Evolutionary conservation across 768 basidiomycete species (phyloP), one percentile per base, ranked within the genome.

Genomic region (Amanita molliuscula): DNA sequence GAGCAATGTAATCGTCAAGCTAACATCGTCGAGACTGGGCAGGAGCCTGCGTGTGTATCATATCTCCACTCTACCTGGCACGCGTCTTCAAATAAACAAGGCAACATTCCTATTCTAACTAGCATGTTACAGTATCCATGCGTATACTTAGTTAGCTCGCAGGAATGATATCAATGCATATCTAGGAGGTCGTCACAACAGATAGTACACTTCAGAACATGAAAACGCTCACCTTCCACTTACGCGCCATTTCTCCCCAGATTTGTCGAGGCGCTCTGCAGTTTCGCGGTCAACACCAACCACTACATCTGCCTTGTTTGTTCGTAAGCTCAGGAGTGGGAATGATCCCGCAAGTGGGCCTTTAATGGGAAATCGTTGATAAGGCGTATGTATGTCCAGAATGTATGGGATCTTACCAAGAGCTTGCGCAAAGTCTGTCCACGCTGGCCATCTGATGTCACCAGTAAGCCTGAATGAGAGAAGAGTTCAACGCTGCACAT

Each of bases 281-380:
- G 80, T 66, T 0, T 82, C 83, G 56, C 79, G 71, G 1, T 75
- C 67, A 2, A 99, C 72, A 0, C 91, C 95, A 21, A 89, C 90
- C 5, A 83, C 86, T 2, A 96, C 92, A 60, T 97, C 93, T 0
- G 95, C 95, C 64, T 99, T 99, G 71, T 86, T 90, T 1, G 95
- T 98, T 15, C 95, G 77, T 52, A 97, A 67, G 59, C 88, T 90
- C 21, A 97, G 67, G 6, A 96, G 61, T 0, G 87, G 84, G 67
- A 95, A 88, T 7, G 81, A 69, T 1, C 88, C 86, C 0, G 79
- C 78, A 8, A 97, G 65, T 2, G 88, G 87, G 4, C 92, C 89
- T 83, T 37, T 38, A 52, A 47, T 48, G 3, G 31, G 58, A 29
- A 21, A 46, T 40, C 21, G 52, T 54, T 40, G 48, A 56, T 2